Evolutionary conservation across 371 early-diverging fungal genomes (phyloP).

Genomic region (Mortierella sp.): DNA sequence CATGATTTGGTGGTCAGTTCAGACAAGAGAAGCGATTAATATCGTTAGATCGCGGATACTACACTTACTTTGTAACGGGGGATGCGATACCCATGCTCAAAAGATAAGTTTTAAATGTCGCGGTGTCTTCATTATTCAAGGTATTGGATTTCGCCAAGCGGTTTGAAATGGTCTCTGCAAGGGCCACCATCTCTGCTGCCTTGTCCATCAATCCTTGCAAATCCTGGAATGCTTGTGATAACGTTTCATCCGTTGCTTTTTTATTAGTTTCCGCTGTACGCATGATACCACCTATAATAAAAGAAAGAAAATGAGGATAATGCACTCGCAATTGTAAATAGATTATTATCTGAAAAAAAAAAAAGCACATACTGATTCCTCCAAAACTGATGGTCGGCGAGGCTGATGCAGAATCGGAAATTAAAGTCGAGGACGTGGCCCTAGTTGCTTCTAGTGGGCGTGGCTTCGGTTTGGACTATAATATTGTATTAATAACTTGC

Average conservation of each 20-base stretch:
- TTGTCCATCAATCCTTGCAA: constrained; percentile 86
- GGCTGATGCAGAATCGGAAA: background rate
- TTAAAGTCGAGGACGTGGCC: background rate
- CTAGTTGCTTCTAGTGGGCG: constrained; percentile 1
- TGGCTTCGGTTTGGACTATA: constrained; percentile 31
- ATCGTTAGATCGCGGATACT: background rate
- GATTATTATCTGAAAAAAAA: too few species aligned
- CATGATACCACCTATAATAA: constrained; percentile 77
- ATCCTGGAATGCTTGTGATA: constrained; percentile 88
- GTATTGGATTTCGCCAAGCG: constrained; percentile 83
- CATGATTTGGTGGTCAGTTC: background rate
- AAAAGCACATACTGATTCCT: constrained; percentile 44
- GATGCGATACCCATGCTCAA: constrained; percentile 87
- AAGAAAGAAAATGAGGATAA: background rate
- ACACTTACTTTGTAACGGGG: constrained; percentile 83
- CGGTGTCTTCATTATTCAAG: constrained; percentile 64
- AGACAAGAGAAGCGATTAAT: background rate
- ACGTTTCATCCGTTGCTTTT: constrained; percentile 72
- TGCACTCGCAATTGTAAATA: too few species aligned
- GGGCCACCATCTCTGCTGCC: constrained; percentile 86
- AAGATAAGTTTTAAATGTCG: constrained; percentile 79
- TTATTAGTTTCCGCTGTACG: constrained; percentile 74
- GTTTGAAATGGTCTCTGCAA: constrained; percentile 55
- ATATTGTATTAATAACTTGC: background rate
- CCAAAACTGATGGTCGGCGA: constrained; percentile 31